Percentiles rank a stretch among this genome's conserved stretches.
Evolutionary conservation across 495 filamentous ascomycete genomes (phyloP).

Genomic region (Hyaloscypha bicolor): DNA sequence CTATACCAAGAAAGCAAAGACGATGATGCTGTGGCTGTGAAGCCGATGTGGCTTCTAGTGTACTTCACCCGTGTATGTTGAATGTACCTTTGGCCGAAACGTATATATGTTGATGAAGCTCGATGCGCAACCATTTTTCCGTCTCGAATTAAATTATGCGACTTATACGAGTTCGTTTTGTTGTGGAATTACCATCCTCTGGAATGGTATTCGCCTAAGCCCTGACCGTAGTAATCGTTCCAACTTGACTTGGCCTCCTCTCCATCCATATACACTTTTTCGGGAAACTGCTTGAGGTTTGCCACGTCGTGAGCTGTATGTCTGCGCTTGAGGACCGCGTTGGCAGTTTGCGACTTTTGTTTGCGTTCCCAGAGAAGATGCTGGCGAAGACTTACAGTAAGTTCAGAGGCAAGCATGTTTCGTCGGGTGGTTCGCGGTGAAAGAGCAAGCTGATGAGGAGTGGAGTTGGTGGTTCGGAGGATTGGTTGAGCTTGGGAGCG

Average conservation of each 20-base stretch:
- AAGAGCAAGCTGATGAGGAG: slow-evolving; percentile 65
- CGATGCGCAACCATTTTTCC: slow-evolving; percentile 18
- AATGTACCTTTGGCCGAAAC: slow-evolving; percentile 27
- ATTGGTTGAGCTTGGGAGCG: slow-evolving; percentile 76
- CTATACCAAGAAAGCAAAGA: slow-evolving; percentile 29
- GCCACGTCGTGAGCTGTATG: slow-evolving; percentile 91
- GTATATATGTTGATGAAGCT: slow-evolving; percentile 25
- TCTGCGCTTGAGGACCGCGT: slow-evolving; percentile 84
- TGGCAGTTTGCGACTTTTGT: slow-evolving; percentile 86
- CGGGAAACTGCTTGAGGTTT: slow-evolving; percentile 78
- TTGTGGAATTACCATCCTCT: slow-evolving; percentile 50
- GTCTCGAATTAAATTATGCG: slow-evolving; percentile 27
- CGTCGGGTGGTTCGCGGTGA: slow-evolving; percentile 91
- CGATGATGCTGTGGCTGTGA: slow-evolving; percentile 34
- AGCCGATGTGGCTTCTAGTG: slow-evolving; percentile 32
- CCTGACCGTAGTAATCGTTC: slow-evolving; percentile 53
- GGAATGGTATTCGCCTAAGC: slow-evolving; percentile 52
- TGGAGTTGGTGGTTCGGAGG: slow-evolving; percentile 69
- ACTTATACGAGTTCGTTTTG: slow-evolving; percentile 17
- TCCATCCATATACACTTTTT: slow-evolving; percentile 50
- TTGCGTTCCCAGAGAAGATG: slow-evolving; percentile 86
- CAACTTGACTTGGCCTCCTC: slow-evolving; percentile 48
- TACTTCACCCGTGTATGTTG: slow-evolving; percentile 23
- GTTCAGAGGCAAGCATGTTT: slow-evolving; percentile 95
- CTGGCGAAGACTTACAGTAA: slow-evolving; percentile 78